Conservation (phyloP, 441 rosid species). For the Kokia cookei region DNA sequence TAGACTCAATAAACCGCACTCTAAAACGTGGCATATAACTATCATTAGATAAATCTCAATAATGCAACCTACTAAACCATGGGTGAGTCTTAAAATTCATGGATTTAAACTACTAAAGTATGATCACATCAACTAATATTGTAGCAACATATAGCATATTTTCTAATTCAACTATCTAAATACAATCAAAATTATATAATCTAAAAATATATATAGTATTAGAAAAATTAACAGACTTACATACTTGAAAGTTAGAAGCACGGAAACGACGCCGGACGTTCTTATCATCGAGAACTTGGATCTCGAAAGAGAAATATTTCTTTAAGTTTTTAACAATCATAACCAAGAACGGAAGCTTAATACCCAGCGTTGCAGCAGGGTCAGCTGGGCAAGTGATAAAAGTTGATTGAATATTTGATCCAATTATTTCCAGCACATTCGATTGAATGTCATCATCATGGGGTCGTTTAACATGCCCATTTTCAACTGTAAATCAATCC, state of each 20-base stretch:
- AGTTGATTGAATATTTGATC: conserved; percentile 80
- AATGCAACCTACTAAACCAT: not conserved
- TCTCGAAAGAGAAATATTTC: conserved; percentile 89
- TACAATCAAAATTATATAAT: not conserved
- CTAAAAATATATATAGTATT: not conserved
- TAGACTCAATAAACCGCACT: not conserved
- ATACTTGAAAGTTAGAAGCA: conserved; percentile 96
- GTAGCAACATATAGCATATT: not conserved
- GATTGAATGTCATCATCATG: conserved; percentile 97
- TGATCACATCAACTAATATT: not conserved
- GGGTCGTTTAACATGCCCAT: conserved; percentile 87
- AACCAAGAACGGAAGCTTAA: conserved; percentile 90
- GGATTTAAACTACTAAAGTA: not conserved
- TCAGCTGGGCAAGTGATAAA: conserved; percentile 93
- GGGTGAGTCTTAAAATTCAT: not conserved
- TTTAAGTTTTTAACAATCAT: conserved; percentile 84
- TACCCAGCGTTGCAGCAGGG: conserved; percentile 87
- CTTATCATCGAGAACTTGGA: conserved; percentile 95
- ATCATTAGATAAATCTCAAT: not conserved
- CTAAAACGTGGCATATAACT: not conserved
- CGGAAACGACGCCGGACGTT: conserved; percentile 91
- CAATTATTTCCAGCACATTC: conserved; percentile 80
- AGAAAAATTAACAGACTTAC: conserved; percentile 48
- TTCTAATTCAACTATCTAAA: not conserved
- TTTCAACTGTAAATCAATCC: conserved; percentile 43